Percentiles rank a stretch among this genome's conserved stretches.
Conservation (phyloP, 1,284 basidiomycete species). For the Inonotus hispidus region DNA sequence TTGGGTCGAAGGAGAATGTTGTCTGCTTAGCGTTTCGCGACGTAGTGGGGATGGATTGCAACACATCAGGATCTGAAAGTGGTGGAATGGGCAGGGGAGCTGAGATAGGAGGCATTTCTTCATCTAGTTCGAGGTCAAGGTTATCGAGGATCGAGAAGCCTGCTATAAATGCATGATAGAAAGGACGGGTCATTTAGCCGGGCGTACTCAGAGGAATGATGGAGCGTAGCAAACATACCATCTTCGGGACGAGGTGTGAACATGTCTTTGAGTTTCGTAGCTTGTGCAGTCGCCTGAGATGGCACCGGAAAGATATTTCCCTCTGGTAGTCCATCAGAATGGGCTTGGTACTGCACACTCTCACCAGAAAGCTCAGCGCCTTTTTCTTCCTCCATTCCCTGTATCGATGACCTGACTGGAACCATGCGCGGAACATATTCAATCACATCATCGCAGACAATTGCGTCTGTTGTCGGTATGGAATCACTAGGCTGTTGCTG, state of each 20-base stretch:
- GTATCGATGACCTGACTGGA: too few species aligned
- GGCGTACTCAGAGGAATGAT: conserved; percentile 16
- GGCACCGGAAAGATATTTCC: conserved; percentile 19
- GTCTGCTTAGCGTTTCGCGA: conserved; percentile 1
- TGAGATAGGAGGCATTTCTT: conserved; percentile 31
- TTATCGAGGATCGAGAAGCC: conserved; percentile 66
- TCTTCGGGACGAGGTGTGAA: conserved; percentile 65
- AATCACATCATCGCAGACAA: not conserved
- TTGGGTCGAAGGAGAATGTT: conserved; percentile 36
- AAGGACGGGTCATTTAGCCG: too few species aligned
- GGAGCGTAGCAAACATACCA: conserved; percentile 36
- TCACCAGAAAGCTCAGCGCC: not conserved
- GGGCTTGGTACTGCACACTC: conserved; percentile 7
- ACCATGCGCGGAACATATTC: conserved; percentile 14
- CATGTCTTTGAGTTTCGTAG: conserved; percentile 52
- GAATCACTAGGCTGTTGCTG: not conserved
- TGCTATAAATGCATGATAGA: conserved; percentile 23
- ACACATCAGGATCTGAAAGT: conserved; percentile 6
- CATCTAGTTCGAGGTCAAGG: conserved; percentile 58
- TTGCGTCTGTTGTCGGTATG: not conserved
- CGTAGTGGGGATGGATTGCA: conserved; percentile 13
- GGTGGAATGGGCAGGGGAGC: conserved; percentile 18
- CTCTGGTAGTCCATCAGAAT: too few species aligned
- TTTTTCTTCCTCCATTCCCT: too few species aligned
- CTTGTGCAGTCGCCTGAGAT: conserved; percentile 22